Evolutionary conservation across 1,284 basidiomycete genomes (phyloP).

Genomic region (Phlebopus sp.): DNA sequence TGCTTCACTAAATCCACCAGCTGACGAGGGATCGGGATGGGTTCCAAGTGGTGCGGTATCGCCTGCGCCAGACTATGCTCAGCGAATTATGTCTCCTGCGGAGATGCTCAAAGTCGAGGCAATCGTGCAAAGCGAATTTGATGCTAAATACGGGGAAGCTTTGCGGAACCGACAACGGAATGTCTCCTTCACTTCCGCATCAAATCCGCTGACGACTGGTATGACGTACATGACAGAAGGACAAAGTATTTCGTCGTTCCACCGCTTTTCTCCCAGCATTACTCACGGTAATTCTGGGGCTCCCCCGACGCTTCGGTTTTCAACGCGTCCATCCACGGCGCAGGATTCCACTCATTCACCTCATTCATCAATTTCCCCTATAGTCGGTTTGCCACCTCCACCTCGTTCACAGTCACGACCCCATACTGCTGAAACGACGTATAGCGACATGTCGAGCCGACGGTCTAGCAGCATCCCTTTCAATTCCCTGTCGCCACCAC

Average conservation of each 20-base stretch:
- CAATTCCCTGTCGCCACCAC: slow-evolving; percentile 38
- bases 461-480: slow-evolving; percentile 34
- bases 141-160: slow-evolving; percentile 11
- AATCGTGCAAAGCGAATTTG: slow-evolving; percentile 32
- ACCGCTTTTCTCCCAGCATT: neutral
- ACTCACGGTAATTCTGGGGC: neutral
- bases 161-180: slow-evolving; percentile 28
- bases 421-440: slow-evolving; percentile 13
- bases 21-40: slow-evolving; percentile 9
- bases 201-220: slow-evolving; percentile 31
- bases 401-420: too few relatives aligned
- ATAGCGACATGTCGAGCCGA: slow-evolving; percentile 13
- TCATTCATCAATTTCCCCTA: slow-evolving; percentile 14
- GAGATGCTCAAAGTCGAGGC: slow-evolving; percentile 61
- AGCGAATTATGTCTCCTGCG: slow-evolving; percentile 64
- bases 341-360: slow-evolving; percentile 19
- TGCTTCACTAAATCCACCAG: slow-evolving; percentile 4
- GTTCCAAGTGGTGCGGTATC: slow-evolving; percentile 2
- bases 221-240: slow-evolving; percentile 7
- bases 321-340: slow-evolving; percentile 30
- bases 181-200: slow-evolving; percentile 37
- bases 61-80: slow-evolving; percentile 43
- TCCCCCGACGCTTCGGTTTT: neutral
- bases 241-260: slow-evolving; percentile 1
- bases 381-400: slow-evolving; percentile 35